Percentiles rank a stretch among this genome's conserved stretches.
These are phyloP conservation scores for Coemansia sp. DNA, from an alignment of 192 early-diverging fungal genomes.

Conservation along the genomic window DNA sequence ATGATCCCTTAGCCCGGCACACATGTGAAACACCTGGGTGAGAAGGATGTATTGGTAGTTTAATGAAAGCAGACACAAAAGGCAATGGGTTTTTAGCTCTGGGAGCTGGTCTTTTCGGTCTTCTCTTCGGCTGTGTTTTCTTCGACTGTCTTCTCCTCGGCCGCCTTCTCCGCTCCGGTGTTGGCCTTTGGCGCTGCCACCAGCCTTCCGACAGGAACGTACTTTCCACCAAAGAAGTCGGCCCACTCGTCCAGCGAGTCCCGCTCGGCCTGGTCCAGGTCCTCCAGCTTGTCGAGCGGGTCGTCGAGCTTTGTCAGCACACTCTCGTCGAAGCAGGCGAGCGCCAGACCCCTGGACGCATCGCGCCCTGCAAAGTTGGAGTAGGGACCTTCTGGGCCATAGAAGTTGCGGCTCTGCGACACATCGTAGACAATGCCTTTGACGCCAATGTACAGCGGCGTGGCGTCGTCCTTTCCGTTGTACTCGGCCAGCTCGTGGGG, in stretches of 20 bases:
- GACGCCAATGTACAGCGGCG: slow-evolving; percentile 79
- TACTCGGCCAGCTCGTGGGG: slow-evolving; percentile 72
- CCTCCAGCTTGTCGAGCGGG: slow-evolving; percentile 80
- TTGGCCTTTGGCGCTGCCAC: slow-evolving; percentile 51
- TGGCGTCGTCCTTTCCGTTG: slow-evolving; percentile 62
- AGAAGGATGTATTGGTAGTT: too few relatives aligned
- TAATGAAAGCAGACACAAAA: too few relatives aligned
- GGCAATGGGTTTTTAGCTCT: too few relatives aligned
- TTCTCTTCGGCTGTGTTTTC: slow-evolving; percentile 2
- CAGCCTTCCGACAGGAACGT: slow-evolving; percentile 68
- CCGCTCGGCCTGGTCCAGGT: slow-evolving; percentile 71
- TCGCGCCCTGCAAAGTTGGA: slow-evolving; percentile 96
- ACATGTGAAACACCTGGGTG: too few relatives aligned
- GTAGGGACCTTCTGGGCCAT: slow-evolving; percentile 91
- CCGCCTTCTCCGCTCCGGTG: not conserved
- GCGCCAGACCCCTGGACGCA: slow-evolving; percentile 89
- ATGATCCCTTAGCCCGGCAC: too few relatives aligned
- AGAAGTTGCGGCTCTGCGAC: slow-evolving; percentile 75
- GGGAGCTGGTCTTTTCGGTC: slow-evolving; percentile 3
- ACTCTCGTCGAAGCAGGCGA: slow-evolving; percentile 78
- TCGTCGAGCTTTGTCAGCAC: slow-evolving; percentile 68
- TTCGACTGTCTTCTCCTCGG: not conserved
- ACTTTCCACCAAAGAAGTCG: slow-evolving; percentile 77
- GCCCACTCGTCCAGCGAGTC: slow-evolving; percentile 80
- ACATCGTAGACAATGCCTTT: slow-evolving; percentile 90